These are phyloP conservation scores for Phlegmacium glaucopus DNA, from an alignment of 768 basidiomycete genomes.

Conservation along the genomic window DNA sequence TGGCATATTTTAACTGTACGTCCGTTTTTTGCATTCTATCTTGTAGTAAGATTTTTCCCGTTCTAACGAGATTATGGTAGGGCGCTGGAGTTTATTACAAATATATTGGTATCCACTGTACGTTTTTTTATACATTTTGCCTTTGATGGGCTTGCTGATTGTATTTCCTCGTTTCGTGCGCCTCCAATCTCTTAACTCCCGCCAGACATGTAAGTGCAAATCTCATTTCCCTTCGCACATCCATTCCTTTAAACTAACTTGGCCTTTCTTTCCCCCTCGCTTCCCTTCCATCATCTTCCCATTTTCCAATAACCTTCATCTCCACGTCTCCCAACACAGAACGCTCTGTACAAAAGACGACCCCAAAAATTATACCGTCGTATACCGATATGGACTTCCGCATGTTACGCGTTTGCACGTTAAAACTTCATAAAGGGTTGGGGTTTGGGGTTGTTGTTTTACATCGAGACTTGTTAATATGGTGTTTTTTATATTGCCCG, in stretches of 20 bases:
- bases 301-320: background rate
- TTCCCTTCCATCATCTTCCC: slow-evolving; percentile 1
- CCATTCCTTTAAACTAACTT: no score
- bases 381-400: slow-evolving; percentile 44
- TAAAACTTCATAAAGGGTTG: no score
- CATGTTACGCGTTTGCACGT: slow-evolving; percentile 29
- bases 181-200: background rate
- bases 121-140: slow-evolving; percentile 1
- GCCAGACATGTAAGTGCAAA: no score
- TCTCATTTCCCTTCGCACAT: no score
- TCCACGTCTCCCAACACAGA: slow-evolving; percentile 24
- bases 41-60: background rate
- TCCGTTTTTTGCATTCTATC: background rate
- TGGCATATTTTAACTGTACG: slow-evolving; percentile 69
- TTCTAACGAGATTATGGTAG: slow-evolving; percentile 18
- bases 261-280: slow-evolving; percentile 10
- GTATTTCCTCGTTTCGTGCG: slow-evolving; percentile 1
- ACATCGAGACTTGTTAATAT: no score
- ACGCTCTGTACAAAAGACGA: slow-evolving; percentile 61
- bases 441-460: no score
- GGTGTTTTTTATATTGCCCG: no score
- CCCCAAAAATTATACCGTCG: slow-evolving; percentile 44
- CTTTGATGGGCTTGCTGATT: slow-evolving; percentile 1
- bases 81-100: slow-evolving; percentile 50
- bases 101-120: slow-evolving; percentile 52